These are phyloP conservation scores for Paramecium sexaurelia DNA, from an alignment of 73 alveolate genomes.

Conservation along the genomic window DNA sequence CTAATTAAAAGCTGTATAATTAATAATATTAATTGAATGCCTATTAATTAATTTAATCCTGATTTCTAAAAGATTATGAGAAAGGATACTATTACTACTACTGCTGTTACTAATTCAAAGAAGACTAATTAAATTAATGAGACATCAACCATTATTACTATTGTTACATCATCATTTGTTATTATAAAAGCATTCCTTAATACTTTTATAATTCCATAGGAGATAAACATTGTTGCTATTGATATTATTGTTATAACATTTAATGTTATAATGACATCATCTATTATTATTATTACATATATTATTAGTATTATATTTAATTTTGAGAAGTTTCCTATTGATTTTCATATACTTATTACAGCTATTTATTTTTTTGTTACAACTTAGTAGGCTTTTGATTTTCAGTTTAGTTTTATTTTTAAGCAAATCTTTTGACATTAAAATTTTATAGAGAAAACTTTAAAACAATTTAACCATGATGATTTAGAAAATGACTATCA, in stretches of 20 bases:
- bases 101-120: background rate
- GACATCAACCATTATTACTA: background rate
- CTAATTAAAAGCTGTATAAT: background rate
- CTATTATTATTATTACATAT: background rate
- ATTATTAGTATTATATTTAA: background rate
- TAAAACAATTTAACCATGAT: conserved; percentile 31
- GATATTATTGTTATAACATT: background rate
- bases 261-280: background rate
- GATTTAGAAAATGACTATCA: background rate
- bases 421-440: background rate
- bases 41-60: background rate
- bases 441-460: conserved; percentile 8
- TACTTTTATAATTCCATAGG: background rate
- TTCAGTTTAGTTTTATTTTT: background rate
- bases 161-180: background rate
- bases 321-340: background rate
- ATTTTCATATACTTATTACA: background rate
- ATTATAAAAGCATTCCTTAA: background rate
- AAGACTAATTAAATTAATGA: background rate
- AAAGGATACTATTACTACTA: background rate
- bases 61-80: background rate
- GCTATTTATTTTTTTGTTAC: conserved; percentile 8
- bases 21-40: background rate
- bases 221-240: background rate
- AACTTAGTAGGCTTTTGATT: background rate